Evolutionary conservation across 2,329 filamentous ascomycete genomes (phyloP).

Genomic region (Stromatinia cepivora): DNA sequence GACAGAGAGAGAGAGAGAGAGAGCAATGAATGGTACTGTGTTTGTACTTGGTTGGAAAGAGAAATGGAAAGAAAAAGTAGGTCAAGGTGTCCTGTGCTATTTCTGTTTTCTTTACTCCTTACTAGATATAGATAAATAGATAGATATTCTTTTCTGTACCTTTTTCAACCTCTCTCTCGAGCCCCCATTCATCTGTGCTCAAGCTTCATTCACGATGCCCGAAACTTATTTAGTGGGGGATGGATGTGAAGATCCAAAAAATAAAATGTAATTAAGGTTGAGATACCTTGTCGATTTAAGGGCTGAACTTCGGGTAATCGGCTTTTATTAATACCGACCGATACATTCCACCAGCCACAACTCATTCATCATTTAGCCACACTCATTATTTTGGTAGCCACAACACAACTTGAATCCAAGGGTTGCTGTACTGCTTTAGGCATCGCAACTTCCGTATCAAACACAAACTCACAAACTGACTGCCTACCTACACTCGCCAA

Average conservation of each 20-base stretch:
- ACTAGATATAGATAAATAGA: background rate
- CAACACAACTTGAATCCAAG: background rate
- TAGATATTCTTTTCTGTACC: background rate
- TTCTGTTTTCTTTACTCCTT: background rate
- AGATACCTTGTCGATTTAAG: background rate
- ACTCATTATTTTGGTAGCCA: background rate
- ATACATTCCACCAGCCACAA: background rate
- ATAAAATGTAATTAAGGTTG: background rate
- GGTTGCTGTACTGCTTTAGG: background rate
- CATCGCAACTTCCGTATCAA: background rate
- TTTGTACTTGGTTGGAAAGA: too few species aligned
- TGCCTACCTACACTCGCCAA: background rate
- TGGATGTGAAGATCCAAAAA: conserved; percentile 13
- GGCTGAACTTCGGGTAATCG: background rate
- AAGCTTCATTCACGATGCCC: conserved; percentile 22
- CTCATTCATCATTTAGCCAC: background rate
- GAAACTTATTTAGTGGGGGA: conserved; percentile 22
- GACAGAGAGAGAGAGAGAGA: too few species aligned
- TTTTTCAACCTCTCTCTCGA: background rate
- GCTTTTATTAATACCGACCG: background rate
- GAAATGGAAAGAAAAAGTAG: background rate
- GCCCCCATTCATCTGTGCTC: conserved; percentile 1
- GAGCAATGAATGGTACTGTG: too few species aligned
- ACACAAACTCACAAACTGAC: background rate
- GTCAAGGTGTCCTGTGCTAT: background rate